Evolutionary conservation across 2,329 filamentous ascomycete species (phyloP).

Genomic region (Trichoderma breve): DNA sequence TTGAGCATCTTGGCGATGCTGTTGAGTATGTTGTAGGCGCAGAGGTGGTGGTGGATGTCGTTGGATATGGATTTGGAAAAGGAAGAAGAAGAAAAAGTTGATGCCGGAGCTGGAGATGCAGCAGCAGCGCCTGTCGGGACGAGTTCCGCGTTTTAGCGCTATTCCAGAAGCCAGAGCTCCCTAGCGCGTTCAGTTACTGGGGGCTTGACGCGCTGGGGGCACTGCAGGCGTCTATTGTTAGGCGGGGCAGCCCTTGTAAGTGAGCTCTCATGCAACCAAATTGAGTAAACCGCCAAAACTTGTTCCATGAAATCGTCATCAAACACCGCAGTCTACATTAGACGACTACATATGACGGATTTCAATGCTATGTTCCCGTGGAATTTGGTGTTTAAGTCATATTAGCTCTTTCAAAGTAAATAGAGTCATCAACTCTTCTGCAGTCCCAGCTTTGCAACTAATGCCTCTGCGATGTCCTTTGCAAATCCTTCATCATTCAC

Average conservation of each 20-base stretch:
- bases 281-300: neutral
- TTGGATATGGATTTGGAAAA: neutral
- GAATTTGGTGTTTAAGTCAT: too few relatives aligned
- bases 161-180: neutral
- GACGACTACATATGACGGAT: neutral
- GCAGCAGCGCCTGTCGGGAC: neutral
- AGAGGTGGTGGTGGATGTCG: neutral
- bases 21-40: neutral
- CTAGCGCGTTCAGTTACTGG: neutral
- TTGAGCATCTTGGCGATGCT: constrained; percentile 54
- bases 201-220: neutral
- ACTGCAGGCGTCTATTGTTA: neutral
- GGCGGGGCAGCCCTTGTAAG: neutral
- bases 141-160: neutral
- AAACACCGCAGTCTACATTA: neutral
- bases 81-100: neutral
- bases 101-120: neutral
- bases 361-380: too few relatives aligned
- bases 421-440: neutral
- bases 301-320: neutral
- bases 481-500: constrained; percentile 57
- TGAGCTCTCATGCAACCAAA: neutral
- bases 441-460: constrained; percentile 34
- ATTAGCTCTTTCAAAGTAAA: neutral
- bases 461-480: constrained; percentile 42